These are phyloP conservation scores for Magnaporthiopsis incrustans DNA, from an alignment of 2,329 filamentous ascomycete species.

Conservation along the genomic window DNA sequence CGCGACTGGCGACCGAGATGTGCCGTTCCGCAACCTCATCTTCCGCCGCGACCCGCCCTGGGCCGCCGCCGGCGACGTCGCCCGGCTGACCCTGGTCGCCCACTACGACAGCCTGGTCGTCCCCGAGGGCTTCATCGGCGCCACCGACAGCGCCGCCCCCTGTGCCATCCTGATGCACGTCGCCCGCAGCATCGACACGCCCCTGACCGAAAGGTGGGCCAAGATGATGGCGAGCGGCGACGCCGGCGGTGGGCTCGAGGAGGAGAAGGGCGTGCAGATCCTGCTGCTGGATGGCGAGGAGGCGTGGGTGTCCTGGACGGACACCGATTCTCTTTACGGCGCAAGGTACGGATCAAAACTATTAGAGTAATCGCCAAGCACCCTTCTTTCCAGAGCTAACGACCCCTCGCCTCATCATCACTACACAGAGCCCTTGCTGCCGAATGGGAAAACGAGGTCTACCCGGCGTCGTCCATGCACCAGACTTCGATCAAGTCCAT, in stretches of 20 bases:
- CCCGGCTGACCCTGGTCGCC: constrained; percentile 76
- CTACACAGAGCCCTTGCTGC: constrained; percentile 58
- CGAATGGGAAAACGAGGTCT: constrained; percentile 64
- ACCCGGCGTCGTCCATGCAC: constrained; percentile 68
- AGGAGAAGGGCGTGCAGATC: constrained; percentile 79
- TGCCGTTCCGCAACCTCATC: constrained; percentile 84
- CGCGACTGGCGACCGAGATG: constrained; percentile 55
- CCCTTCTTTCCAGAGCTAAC: constrained; percentile 2
- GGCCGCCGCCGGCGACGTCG: constrained; percentile 64
- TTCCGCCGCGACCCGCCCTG: constrained; percentile 84
- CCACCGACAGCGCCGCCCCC: constrained; percentile 86
- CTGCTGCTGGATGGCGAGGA: constrained; percentile 91
- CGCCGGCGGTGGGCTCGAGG: constrained; percentile 50
- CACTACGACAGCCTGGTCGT: constrained; percentile 85
- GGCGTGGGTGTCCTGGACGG: constrained; percentile 75
- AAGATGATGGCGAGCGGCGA: constrained; percentile 56
- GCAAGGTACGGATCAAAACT: constrained; percentile 47
- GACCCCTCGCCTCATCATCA: not conserved
- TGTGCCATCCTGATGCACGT: constrained; percentile 91
- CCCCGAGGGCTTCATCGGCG: constrained; percentile 84
- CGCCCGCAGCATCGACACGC: constrained; percentile 70
- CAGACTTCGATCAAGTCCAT: constrained; percentile 70
- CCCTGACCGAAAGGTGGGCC: constrained; percentile 75
- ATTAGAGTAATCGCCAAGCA: not conserved
- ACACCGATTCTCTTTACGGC: constrained; percentile 80